Evolutionary conservation across 352 stramenopile species (phyloP).

Genomic region (Pythium guiyangense): DNA sequence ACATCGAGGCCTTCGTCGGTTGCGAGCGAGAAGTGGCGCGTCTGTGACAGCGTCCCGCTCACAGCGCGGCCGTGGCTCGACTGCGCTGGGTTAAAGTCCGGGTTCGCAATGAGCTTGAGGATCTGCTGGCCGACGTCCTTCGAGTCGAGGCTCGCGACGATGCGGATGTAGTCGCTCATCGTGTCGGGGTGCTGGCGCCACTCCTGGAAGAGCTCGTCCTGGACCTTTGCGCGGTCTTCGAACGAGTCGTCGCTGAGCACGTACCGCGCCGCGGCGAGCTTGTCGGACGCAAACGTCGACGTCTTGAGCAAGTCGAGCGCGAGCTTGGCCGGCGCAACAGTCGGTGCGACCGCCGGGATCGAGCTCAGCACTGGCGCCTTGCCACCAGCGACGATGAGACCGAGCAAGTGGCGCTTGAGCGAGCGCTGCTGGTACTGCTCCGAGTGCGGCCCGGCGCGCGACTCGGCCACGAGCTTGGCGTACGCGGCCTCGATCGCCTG

Average conservation of each 20-base stretch:
- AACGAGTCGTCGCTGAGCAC: constrained; percentile 63
- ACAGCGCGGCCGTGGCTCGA: constrained; percentile 63
- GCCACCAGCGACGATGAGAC: too few relatives aligned
- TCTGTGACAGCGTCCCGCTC: constrained; percentile 76
- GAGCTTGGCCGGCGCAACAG: too few relatives aligned
- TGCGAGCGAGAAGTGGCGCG: constrained; percentile 64
- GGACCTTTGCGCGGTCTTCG: constrained; percentile 48
- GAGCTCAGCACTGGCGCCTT: too few relatives aligned
- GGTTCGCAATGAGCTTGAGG: constrained; percentile 49
- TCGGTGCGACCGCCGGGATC: too few relatives aligned
- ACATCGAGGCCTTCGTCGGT: constrained; percentile 75
- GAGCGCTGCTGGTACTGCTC: too few relatives aligned
- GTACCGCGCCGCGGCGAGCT: constrained; percentile 33
- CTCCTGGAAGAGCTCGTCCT: constrained; percentile 63
- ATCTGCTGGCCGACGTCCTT: constrained; percentile 72
- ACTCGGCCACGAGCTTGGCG: too few relatives aligned
- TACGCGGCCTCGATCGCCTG: too few relatives aligned
- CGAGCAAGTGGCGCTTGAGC: too few relatives aligned
- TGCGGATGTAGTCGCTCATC: constrained; percentile 79
- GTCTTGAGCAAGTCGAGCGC: too few relatives aligned
- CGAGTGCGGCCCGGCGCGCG: too few relatives aligned
- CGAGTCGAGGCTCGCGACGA: constrained; percentile 59
- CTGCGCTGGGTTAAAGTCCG: constrained; percentile 71
- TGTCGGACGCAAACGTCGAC: constrained; percentile 67
- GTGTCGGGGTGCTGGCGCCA: constrained; percentile 71